Evolutionary conservation across 2,329 filamentous ascomycete genomes (phyloP), one percentile per base, ranked within the genome.

Genomic region (Grosmannia huntii): DNA sequence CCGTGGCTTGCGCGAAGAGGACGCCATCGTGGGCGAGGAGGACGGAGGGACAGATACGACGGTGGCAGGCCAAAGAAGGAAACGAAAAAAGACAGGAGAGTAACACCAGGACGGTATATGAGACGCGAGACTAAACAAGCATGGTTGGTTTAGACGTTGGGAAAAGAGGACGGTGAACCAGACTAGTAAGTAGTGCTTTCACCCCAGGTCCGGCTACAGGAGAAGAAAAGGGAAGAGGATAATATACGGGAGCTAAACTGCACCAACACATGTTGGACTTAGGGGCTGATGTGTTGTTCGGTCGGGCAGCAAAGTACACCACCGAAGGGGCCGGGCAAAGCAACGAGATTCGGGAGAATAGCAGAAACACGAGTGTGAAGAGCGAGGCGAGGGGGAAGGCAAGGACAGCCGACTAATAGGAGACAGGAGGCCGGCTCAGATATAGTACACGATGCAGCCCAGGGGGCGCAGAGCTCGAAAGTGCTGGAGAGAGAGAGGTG

Each of bases 1-100:
- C 61, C 74, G 75, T 63, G 74, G 70, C 68, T 71, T 77, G 66
- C 72, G 74, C 50, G 74, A 68, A 25, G 68, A 66, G 7, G 70
- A 75, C 16, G 73, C 71, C 55, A 73, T 74, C 33, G 62, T 36
- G 53, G n/a, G n/a, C n/a, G n/a, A n/a, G n/a, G n/a, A n/a, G n/a
- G n/a, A n/a, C n/a, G 14, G 51, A 19, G 21, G n/a, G 23, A 25
- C 25, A 38, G n/a, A 25, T n/a, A 36, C 5, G 28, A 36, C 11
- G 28, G 25, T 16, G 55, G 46, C 10, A 9, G 23, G 48, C 46
- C 14, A 31, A 41, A 28, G 28, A 16, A 33, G 36, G 25, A 33
- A 36, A 23, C 4, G 10, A 12, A 28, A 49, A 44, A 14, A 11
- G 21, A n/a, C 5, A 11, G 21, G 44, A n/a, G 14, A 48, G 6